Base-by-base conservation (phyloP, 176 grass and related monocot genomes). In the Juncus inflexus region DNA sequence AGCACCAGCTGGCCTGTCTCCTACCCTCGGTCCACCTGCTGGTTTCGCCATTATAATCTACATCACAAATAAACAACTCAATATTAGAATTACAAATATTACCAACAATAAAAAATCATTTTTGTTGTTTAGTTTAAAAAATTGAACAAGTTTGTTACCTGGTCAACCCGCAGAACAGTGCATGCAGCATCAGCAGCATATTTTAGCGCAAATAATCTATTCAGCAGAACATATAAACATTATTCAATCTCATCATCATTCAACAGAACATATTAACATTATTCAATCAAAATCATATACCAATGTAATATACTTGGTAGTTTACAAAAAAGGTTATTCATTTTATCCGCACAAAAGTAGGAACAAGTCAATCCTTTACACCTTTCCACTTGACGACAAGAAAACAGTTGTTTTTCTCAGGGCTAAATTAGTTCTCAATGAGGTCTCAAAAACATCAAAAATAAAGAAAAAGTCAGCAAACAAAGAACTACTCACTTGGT, bases 31-130 rank as follows among this genome's bases (percentile, higher is more conserved):
- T 4, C 91, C 91, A 64, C 87, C 91, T 9, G 84, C 91, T 2
- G 87, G 82, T 40, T 91, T 96, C 10, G 91, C 82, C 91, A 91
- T 89, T 84, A 96, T 96, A 78, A 96, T 96, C 86, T 95, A 67
- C 42, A 53, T 8, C 7, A 55, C 37, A 37, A 9, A 14, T 69
- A 60, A 12, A 1, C 41, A 42, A 0, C 11, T 53, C 7, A 59
- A 41, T 28, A 52, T 66, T 15, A 28, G 40, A 56, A 63, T 72
- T 49, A 15, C 11, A 61, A 50, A 39, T 4, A 10, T 15, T 50
- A 65, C 42, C 40, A 59, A 49, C 9, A 9, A 52, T 5, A 51
- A 72, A 40, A 69, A 11, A 5, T 6, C 5, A 58, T 68, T 67
- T 62, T 9, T 4, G 19, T 37, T 11, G 61, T 37, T 3, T 13